Percentiles rank a stretch among this genome's conserved stretches.
Conservation (phyloP, 495 filamentous ascomycete species). For the Amorphotheca resinae region DNA sequence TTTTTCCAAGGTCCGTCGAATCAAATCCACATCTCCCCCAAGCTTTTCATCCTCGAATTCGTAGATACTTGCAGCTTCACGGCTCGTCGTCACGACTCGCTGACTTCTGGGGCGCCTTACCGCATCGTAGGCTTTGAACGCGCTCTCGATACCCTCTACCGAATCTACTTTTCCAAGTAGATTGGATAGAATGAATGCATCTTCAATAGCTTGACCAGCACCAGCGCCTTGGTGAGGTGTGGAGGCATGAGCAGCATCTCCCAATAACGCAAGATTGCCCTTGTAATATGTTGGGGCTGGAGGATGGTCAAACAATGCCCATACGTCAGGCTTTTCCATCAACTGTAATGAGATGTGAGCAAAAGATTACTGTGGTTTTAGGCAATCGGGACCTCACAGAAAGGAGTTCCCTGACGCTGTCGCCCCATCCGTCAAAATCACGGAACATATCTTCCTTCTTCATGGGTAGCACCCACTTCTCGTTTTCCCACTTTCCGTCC, state of each 20-base stretch:
- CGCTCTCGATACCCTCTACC: conserved; percentile 30
- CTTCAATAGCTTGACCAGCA: conserved; percentile 57
- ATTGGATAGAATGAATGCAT: conserved; percentile 46
- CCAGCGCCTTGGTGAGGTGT: conserved; percentile 62
- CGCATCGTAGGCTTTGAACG: conserved; percentile 49
- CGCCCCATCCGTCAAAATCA: conserved; percentile 44
- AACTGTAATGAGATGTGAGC: too few species aligned
- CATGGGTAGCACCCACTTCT: conserved; percentile 44
- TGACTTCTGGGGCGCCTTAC: conserved; percentile 38
- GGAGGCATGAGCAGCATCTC: conserved; percentile 58
- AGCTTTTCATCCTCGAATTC: conserved; percentile 32
- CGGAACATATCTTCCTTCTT: conserved; percentile 41
- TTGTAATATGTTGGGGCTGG: conserved; percentile 41
- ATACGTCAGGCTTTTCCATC: conserved; percentile 39
- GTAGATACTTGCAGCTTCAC: conserved; percentile 27
- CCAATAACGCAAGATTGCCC: conserved; percentile 44
- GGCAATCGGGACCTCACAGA: too few species aligned
- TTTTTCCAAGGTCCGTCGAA: conserved; percentile 28
- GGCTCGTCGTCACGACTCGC: conserved; percentile 31
- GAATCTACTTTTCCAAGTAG: conserved; percentile 36
- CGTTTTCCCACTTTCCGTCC: conserved; percentile 27
- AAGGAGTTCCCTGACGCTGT: conserved; percentile 32
- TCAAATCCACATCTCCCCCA: conserved; percentile 30
- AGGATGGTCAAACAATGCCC: conserved; percentile 53
- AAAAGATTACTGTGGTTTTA: too few species aligned